Percentiles rank a stretch among this genome's conserved stretches.
These are phyloP conservation scores for Eucalyptus cloeziana DNA, from an alignment of 345 rosid species.

Conservation along the genomic window DNA sequence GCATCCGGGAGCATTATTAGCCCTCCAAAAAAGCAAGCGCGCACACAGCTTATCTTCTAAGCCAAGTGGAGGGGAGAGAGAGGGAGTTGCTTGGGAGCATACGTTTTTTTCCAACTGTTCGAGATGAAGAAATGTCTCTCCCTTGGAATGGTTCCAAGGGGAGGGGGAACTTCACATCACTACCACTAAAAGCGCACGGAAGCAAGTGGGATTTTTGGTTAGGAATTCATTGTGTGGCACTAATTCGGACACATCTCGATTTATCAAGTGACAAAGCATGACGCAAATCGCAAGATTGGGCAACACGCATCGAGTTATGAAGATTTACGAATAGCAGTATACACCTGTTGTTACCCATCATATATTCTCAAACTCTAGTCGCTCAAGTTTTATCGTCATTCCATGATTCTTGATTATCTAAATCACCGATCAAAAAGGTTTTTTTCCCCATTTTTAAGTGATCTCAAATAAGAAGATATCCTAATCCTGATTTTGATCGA, in stretches of 20 bases:
- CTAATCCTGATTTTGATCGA: background rate
- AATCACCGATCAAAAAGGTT: background rate
- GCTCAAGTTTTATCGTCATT: background rate
- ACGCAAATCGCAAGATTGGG: background rate
- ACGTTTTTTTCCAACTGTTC: background rate
- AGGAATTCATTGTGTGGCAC: background rate
- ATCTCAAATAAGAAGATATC: background rate
- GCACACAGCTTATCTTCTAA: background rate
- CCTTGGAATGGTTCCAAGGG: background rate
- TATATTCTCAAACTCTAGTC: background rate
- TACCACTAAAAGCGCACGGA: background rate
- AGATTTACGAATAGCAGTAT: background rate
- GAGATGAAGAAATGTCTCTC: background rate
- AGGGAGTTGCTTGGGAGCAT: background rate
- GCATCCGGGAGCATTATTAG: background rate
- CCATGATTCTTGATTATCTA: background rate
- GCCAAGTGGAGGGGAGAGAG: background rate
- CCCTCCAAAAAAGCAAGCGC: background rate
- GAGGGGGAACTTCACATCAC: background rate
- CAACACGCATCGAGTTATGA: background rate
- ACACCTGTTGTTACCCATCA: background rate
- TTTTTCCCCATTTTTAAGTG: background rate
- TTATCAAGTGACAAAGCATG: background rate
- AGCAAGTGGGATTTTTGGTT: background rate
- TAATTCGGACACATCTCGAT: background rate